phyloP scores from a whole-genome alignment of 2,329 filamentous ascomycete genomes.

The Alternaria brassicicola region DNA sequence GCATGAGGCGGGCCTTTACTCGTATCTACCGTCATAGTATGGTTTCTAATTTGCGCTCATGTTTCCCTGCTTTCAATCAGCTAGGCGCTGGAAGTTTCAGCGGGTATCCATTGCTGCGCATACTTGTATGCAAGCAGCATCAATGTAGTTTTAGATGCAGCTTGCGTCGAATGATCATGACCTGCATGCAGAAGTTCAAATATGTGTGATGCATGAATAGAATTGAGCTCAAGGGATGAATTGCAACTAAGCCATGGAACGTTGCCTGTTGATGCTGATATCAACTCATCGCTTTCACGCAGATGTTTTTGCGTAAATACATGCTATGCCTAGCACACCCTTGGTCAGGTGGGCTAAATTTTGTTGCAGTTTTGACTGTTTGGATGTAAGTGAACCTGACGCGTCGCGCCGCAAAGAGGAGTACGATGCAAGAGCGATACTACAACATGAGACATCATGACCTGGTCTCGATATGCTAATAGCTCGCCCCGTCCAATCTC shows the following conservation, averaged over 20 bases:
- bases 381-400: background rate
- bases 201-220: background rate
- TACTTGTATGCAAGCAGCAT: constrained; percentile 5
- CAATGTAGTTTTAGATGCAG: background rate
- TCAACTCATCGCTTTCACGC: too few relatives aligned
- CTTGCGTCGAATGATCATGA: background rate
- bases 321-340: too few relatives aligned
- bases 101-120: constrained; percentile 2
- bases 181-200: background rate
- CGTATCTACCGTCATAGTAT: background rate
- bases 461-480: background rate
- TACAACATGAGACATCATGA: background rate
- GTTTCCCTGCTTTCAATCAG: constrained; percentile 4
- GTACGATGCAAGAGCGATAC: background rate
- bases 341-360: too few relatives aligned
- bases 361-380: background rate
- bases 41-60: background rate
- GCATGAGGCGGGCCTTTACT: background rate
- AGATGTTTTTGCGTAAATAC: too few relatives aligned
- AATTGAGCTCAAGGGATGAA: background rate
- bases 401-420: background rate
- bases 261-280: background rate
- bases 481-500: background rate
- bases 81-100: background rate
- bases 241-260: background rate